Evolutionary conservation across 2,329 filamentous ascomycete genomes (phyloP), one percentile per base, ranked within the genome.

Genomic region (Penicillium sp.): DNA sequence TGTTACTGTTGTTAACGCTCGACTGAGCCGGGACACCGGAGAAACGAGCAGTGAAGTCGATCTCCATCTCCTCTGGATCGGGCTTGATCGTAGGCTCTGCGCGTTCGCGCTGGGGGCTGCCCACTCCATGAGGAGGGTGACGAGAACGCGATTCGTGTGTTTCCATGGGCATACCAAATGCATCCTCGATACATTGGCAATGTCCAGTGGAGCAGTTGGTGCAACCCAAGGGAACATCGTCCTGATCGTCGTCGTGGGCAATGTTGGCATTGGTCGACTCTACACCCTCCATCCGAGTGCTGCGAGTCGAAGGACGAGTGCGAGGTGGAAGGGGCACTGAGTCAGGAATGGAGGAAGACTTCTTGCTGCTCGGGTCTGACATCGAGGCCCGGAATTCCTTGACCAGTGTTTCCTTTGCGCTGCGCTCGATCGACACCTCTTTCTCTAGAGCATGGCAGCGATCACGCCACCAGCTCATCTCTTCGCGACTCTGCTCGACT

Each of bases 21-120:
- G 46, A 35, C 49, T 58, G 51, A 34, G 41, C 37, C 16, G 44
- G 59, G 34, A 50, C 68, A 58, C 56, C 70, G 67, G 38, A 75
- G 68, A 84, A 84, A 50, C 78, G 73, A 44, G 74, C 65, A 4
- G 84, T 87, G 51, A 88, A 88, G 58, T 89, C 84, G 30, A 82
- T 82, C 64, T 88, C 85, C 47, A 79, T 73, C 37, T 71, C 67
- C 37, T 67, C 66, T 2, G 66, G 62, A 20, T 71, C 68, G 3
- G 62, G 50, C 44, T 70, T 70, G 37, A 70, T 66, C 35, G 68
- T 61, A 10, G 64, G 60, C 38, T 75, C 70, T 2, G 72, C 61
- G 13, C 73, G 73, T 28, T 71, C 71, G 22, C 76, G 73, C 59
- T 84, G 84, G 2, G 66, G 47, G 23, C 45, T 55, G 15, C 52